Conservation (phyloP, 2,329 filamentous ascomycete species). For the Colletotrichum eleusines region DNA sequence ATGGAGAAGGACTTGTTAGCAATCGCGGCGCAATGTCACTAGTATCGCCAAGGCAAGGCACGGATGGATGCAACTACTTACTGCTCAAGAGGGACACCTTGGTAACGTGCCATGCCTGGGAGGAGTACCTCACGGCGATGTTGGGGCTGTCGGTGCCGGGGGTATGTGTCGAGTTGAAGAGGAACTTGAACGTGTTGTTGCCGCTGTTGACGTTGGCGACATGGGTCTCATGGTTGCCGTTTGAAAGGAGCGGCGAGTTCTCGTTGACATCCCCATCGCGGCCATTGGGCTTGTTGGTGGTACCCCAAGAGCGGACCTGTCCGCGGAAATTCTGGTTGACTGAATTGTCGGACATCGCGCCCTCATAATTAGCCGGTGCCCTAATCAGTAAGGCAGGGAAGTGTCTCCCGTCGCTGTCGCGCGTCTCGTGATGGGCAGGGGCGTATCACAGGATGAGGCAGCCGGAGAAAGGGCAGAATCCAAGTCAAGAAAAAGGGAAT, state of each 20-base stretch:
- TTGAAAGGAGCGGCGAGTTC: conserved; percentile 57
- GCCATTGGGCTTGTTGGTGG: conserved; percentile 45
- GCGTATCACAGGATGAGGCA: conserved; percentile 15
- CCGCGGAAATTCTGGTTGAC: conserved; percentile 48
- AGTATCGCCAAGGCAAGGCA: neutral
- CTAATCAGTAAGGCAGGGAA: conserved; percentile 14
- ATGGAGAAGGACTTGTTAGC: conserved; percentile 22
- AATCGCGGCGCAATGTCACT: neutral
- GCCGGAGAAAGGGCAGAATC: conserved; percentile 1
- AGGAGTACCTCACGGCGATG: conserved; percentile 58
- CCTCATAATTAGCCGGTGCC: conserved; percentile 48
- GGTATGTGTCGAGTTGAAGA: conserved; percentile 63
- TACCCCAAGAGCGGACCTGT: conserved; percentile 43
- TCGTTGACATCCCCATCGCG: conserved; percentile 49
- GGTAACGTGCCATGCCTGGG: conserved; percentile 65
- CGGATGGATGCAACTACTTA: conserved; percentile 52
- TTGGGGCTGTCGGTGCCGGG: conserved; percentile 65
- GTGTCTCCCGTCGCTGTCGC: conserved; percentile 32
- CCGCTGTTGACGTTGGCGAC: conserved; percentile 42
- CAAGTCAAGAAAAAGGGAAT: conserved; percentile 26
- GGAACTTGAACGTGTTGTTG: conserved; percentile 54
- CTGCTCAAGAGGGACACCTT: conserved; percentile 71
- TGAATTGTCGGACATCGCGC: conserved; percentile 48
- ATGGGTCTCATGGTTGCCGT: conserved; percentile 47
- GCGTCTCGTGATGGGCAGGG: neutral